Base-by-base conservation (phyloP, 2,329 filamentous ascomycete species). In the Diaporthe sp. region DNA sequence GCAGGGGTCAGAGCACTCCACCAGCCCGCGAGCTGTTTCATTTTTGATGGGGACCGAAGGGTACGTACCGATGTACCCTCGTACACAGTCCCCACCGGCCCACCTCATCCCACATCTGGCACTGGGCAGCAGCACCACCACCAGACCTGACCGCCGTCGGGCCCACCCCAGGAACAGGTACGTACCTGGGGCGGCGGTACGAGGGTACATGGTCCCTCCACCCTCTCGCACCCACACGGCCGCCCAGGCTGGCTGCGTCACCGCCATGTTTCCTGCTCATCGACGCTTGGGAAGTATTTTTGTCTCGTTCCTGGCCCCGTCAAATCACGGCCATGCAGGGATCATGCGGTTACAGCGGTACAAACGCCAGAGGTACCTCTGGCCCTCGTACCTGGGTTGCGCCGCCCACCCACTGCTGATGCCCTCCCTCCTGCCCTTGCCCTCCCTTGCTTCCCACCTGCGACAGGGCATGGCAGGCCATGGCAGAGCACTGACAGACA, bases 281-380 rank as follows among this genome's bases (percentile, higher is more conserved):
- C 39, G 58, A 44, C 63, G 53, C 47, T 53, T 68, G 44, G 63
- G 63, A 68, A 53, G 63, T 73, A 53, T 73, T 63, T 73, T 73
- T 73, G 68, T 73, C 70, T 70, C 71, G 71, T 75, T 73, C 74
- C 74, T 73, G 71, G 58, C 47, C 71, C 73, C 73, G 59, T 71
- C 74, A 44, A 70, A 73, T 72, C 47, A 75, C 71, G 59, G 74
- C 58, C 71, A 25, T 55, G 59, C 74, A 74, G 55, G 74, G 74
- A 74, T 75, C 51, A 42, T 74, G 71, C 74, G 74, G 74, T 70
- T 70, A 70, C 72, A 70, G 72, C 72, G 71, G 72, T 75, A 75
- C 74, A 75, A 73, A 63, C 74, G 53, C 17, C 25, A 13, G 50
- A 75, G 47, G 73, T 75, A 75, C 73, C 73, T 73, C 55, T 27